These are phyloP conservation scores for Phialemoniopsis sp. DNA, from an alignment of 2,329 filamentous ascomycete species.

Conservation along the genomic window DNA sequence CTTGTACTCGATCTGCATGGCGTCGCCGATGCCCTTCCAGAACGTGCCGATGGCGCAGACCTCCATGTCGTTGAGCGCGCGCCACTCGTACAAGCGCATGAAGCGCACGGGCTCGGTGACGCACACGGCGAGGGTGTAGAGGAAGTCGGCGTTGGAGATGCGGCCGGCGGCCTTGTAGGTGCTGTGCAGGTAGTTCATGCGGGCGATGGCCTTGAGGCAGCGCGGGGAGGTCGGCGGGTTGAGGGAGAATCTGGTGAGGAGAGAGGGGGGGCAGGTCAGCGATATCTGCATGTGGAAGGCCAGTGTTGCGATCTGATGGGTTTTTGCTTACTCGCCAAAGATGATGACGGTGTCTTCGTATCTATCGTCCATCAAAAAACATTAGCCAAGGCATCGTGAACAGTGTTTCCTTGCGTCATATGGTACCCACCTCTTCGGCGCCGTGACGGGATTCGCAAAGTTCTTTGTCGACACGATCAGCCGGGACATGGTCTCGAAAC, in stretches of 20 bases:
- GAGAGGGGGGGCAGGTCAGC: no score
- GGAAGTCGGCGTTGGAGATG: slow-evolving; percentile 29
- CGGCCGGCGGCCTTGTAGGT: slow-evolving; percentile 24
- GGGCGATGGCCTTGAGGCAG: slow-evolving; percentile 25
- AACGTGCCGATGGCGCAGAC: slow-evolving; percentile 61
- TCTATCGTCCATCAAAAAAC: slow-evolving; percentile 13
- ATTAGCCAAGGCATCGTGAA: neutral
- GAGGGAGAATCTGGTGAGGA: slow-evolving; percentile 19
- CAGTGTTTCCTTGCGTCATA: neutral
- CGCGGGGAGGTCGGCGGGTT: slow-evolving; percentile 29
- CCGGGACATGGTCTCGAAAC: slow-evolving; percentile 28
- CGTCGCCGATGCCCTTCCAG: slow-evolving; percentile 69
- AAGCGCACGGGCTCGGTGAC: slow-evolving; percentile 62
- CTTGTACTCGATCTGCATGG: slow-evolving; percentile 58
- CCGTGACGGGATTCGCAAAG: slow-evolving; percentile 21
- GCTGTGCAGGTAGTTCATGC: slow-evolving; percentile 33
- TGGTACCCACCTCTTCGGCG: slow-evolving; percentile 29
- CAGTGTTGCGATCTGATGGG: neutral
- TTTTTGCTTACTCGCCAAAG: slow-evolving; percentile 24
- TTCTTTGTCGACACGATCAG: slow-evolving; percentile 29
- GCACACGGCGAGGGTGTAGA: slow-evolving; percentile 49
- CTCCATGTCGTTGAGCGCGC: slow-evolving; percentile 62
- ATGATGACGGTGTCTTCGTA: slow-evolving; percentile 35
- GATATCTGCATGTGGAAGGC: slow-evolving; percentile 2
- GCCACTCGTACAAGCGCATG: slow-evolving; percentile 66